Percentiles rank a stretch among this genome's conserved stretches.
Evolutionary conservation across 1,139 yeast species (phyloP).

Genomic region (Sugiyamaella paludigena): DNA sequence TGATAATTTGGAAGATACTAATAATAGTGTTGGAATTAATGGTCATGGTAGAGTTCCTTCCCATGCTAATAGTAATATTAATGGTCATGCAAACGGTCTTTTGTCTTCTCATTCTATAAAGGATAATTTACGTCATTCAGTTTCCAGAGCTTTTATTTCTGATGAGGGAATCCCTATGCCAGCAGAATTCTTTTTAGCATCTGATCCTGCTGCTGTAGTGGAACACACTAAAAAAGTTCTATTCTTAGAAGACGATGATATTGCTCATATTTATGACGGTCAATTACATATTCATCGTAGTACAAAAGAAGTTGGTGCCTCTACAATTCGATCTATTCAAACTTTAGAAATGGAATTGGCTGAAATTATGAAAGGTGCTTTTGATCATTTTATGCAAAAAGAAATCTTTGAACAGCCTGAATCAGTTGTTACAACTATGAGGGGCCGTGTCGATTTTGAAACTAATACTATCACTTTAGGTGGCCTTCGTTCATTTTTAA

Average conservation of each 20-base stretch:
- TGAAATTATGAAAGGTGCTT: conserved; percentile 97
- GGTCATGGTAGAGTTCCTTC: conserved; percentile 16
- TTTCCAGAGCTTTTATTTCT: conserved; percentile 86
- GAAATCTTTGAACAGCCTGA: conserved; percentile 99
- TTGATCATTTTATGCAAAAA: conserved; percentile 96
- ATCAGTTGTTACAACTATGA: conserved; percentile 96
- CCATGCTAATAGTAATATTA: conserved; percentile 22
- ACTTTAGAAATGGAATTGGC: conserved; percentile 96
- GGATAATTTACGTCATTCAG: conserved; percentile 69
- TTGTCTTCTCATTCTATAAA: conserved; percentile 17
- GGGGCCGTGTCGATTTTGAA: conserved; percentile 96
- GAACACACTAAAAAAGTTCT: conserved; percentile 97
- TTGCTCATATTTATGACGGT: conserved; percentile 97
- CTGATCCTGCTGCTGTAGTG: conserved; percentile 97
- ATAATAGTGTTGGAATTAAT: conserved; percentile 8
- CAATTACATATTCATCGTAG: conserved; percentile 98
- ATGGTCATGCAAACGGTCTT: conserved; percentile 17
- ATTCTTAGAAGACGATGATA: conserved; percentile 96
- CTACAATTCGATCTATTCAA: conserved; percentile 92
- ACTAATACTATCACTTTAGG: conserved; percentile 77
- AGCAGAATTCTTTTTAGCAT: conserved; percentile 91
- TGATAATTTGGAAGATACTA: conserved; percentile 44
- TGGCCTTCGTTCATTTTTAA: conserved; percentile 80
- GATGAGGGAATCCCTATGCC: conserved; percentile 94
- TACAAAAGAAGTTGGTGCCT: conserved; percentile 83